Evolutionary conservation across 2,329 filamentous ascomycete genomes (phyloP), one percentile per base, ranked within the genome.

Genomic region (Colletotrichum sublineola): DNA sequence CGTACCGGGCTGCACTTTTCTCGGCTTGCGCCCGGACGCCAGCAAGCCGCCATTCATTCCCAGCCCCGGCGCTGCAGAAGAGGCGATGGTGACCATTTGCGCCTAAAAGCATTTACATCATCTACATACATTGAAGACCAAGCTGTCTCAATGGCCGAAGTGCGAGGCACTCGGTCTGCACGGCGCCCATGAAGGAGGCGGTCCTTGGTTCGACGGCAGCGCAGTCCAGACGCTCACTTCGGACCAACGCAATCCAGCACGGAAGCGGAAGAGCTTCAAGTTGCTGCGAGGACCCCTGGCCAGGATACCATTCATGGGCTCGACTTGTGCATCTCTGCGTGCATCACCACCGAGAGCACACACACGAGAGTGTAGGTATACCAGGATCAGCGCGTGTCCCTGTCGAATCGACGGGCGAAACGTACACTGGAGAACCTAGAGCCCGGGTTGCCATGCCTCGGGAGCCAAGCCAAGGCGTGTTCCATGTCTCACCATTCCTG

Each of bases 401-500:
- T 56, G 48, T 67, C 56, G 56, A 69, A 48, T 44, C 33, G 53
- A 58, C 53, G 46, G 38, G 60, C 62, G 31, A 66, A 60, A 69
- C 46, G 55, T 29, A 61, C 56, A 60, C 60, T 69, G 65, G 60
- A 48, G 69, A 69, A 69, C 60, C 44, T 61, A 58, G 55, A 61
- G 55, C 60, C 33, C 64, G 55, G 53, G 56, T 61, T 60, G 44
- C 69, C 69, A 69, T 56, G 66, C 55, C 48, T 72, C 53, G 69
- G 66, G 56, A 55, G 61, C 48, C 53, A 40, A 61, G 66, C 69
- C 66, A 72, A 69, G 69, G 61, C 60, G 60, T 44, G 24, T 9
- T 60, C 36, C 24, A 42, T 64, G 69, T 72, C 69, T 72, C 69
- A 72, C 69, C 69, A 72, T 72, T 69, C 55, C 58, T 9, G 67